Evolutionary conservation across 2,329 filamentous ascomycete species (phyloP).

Genomic region (Allantophomopsis lycopodina): DNA sequence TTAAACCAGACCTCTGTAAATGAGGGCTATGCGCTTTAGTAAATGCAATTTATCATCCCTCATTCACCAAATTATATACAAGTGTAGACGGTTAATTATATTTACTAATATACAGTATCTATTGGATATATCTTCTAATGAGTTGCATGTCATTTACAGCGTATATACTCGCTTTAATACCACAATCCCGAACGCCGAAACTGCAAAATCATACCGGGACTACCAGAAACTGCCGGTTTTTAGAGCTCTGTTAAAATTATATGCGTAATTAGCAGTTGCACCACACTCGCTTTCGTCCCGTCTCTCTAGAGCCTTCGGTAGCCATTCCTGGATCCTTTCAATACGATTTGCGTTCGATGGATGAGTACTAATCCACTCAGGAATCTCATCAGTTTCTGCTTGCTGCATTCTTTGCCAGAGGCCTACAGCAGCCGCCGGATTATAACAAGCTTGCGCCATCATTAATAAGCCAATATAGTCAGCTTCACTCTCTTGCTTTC

Average conservation of each 20-base stretch:
- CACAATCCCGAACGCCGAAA: too few species aligned
- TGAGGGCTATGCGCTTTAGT: too few species aligned
- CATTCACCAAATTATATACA: too few species aligned
- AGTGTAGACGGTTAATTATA: too few species aligned
- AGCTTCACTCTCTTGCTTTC: constrained; percentile 63
- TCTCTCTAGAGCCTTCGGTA: constrained; percentile 42
- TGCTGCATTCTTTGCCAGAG: constrained; percentile 57
- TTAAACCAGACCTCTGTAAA: too few species aligned
- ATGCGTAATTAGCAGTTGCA: constrained; percentile 3
- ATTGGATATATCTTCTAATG: too few species aligned
- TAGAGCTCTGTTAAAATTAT: constrained; percentile 2
- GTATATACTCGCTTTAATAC: too few species aligned
- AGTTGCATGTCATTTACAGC: too few species aligned
- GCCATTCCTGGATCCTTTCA: constrained; percentile 49
- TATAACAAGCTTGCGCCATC: constrained; percentile 70
- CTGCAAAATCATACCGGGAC: too few species aligned
- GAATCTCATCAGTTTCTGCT: constrained; percentile 32
- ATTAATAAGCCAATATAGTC: constrained; percentile 74
- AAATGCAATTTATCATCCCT: too few species aligned
- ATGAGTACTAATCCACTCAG: constrained; percentile 66
- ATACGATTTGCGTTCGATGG: constrained; percentile 55
- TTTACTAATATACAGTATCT: too few species aligned
- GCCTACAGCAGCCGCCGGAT: constrained; percentile 50
- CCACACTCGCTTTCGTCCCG: constrained; percentile 36
- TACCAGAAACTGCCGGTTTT: too few species aligned